phyloP scores from a whole-genome alignment of 2,329 filamentous ascomycete species.

The Fusarium acutatum region DNA sequence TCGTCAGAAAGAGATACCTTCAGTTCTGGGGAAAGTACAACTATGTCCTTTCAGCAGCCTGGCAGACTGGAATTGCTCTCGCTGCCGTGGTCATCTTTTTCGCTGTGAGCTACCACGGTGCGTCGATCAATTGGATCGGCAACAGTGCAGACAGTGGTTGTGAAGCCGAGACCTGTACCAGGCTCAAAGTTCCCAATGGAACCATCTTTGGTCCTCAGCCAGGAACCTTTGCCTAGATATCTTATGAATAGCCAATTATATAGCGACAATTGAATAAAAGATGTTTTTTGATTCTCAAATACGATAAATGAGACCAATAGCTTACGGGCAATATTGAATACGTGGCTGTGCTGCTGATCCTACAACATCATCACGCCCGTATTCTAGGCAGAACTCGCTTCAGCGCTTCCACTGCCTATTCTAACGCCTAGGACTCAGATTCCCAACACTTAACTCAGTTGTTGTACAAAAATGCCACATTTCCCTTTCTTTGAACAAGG shows the following conservation, averaged over 20 bases:
- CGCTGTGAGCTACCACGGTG: slow-evolving; percentile 50
- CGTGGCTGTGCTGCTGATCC: background rate
- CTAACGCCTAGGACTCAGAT: background rate
- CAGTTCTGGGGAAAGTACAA: slow-evolving; percentile 60
- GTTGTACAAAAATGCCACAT: background rate
- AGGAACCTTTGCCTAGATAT: slow-evolving; percentile 19
- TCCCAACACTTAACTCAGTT: too few species aligned
- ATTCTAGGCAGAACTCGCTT: background rate
- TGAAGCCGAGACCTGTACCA: slow-evolving; percentile 36
- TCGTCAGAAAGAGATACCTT: slow-evolving; percentile 53
- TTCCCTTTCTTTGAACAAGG: background rate
- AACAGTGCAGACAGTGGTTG: slow-evolving; percentile 46
- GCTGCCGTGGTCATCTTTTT: slow-evolving; percentile 61
- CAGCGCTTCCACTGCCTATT: background rate
- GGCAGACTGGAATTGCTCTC: slow-evolving; percentile 56
- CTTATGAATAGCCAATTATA: background rate
- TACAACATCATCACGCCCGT: too few species aligned
- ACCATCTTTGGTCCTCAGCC: slow-evolving; percentile 43
- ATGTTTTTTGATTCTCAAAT: background rate
- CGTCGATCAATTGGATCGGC: slow-evolving; percentile 56
- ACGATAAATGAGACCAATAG: background rate
- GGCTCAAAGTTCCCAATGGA: slow-evolving; percentile 37
- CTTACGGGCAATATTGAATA: background rate
- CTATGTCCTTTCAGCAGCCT: slow-evolving; percentile 58
- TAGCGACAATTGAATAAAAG: too few species aligned